Evolutionary conservation across 805 yeast species (phyloP), one percentile per base, ranked within the genome.

Genomic region (Candida lessepsii): DNA sequence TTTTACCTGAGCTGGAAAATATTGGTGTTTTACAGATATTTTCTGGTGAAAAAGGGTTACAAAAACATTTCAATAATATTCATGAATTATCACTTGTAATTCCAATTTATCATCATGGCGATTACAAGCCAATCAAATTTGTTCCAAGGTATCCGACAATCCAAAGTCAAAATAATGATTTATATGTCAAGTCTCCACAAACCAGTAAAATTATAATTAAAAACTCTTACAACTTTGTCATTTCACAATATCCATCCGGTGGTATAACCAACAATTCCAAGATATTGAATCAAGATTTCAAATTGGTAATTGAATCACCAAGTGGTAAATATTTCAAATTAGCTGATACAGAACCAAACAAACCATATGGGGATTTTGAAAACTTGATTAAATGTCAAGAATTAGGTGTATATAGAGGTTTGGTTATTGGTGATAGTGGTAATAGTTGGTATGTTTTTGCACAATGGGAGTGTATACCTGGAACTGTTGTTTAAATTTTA

Each of bases 151-250:
- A 76, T 49, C 88, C 93, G 1, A 79, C 91, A 0, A 81, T 84
- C 13, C 80, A 76, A 44, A 75, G 83, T 20, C 80, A 76, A 53
- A 71, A 72, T 31, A 78, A 81, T 45, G 99, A 91, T 57, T 60
- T 88, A 35, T 93, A 91, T 60, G 76, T 93, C 42, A 73, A 78
- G 40, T 87, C 84, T 48, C 99, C 99, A 2, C 98, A 91, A 58
- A 76, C 82, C 46, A 76, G 74, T 49, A 70, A 75, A 42, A 61
- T 93, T 35, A 63, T 73, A 7, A 65, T 63, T 14, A 78, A 78
- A 15, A 78, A 76, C 41, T 72, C 78, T 5, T 86, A 86, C 53
- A 74, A 68, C 36, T 90, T 91, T 56, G 76, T 71, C 42, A 60
- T 87, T 24, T 60, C 71, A 11, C 87, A 81, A 51, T 78, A 78